Conservation (phyloP, 768 basidiomycete species). For the Suillus hirtellus region DNA sequence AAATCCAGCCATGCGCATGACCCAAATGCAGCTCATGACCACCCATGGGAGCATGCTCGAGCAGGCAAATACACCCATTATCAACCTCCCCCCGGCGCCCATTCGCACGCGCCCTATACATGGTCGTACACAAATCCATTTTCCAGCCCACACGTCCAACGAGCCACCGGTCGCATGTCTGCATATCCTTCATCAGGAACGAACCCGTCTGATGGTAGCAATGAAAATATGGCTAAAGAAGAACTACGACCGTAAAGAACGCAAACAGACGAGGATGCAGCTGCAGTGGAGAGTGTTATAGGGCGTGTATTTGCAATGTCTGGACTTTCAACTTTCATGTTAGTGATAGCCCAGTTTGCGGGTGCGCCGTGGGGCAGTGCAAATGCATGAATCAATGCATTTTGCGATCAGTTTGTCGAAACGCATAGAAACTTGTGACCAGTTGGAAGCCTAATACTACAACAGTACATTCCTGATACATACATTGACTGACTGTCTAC, state of each 20-base stretch:
- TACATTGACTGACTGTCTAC: background rate
- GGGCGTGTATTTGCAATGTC: constrained; percentile 31
- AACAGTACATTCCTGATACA: background rate
- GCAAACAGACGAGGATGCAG: constrained; percentile 24
- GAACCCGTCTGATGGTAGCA: constrained; percentile 8
- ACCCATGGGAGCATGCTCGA: constrained; percentile 14
- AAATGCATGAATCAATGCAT: background rate
- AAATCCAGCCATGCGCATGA: constrained; percentile 14
- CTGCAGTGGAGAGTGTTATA: constrained; percentile 25
- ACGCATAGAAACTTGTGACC: no score
- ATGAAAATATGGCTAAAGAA: background rate
- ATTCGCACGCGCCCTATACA: constrained; percentile 4
- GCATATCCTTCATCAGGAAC: constrained; percentile 9
- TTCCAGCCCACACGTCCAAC: constrained; percentile 26
- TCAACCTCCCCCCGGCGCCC: constrained; percentile 11
- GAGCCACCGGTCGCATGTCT: constrained; percentile 25
- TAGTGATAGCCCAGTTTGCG: constrained; percentile 22
- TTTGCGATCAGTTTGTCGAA: background rate
- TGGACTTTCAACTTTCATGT: constrained; percentile 27
- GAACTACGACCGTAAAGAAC: constrained; percentile 1
- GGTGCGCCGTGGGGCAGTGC: constrained; percentile 10
- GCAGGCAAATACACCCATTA: constrained; percentile 4
- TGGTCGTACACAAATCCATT: constrained; percentile 24
- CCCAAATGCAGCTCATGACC: constrained; percentile 13
- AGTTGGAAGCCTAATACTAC: background rate